Evolutionary conservation across 2,329 filamentous ascomycete species (phyloP), one percentile per base, ranked within the genome.

Genomic region (Penicillium sp.): DNA sequence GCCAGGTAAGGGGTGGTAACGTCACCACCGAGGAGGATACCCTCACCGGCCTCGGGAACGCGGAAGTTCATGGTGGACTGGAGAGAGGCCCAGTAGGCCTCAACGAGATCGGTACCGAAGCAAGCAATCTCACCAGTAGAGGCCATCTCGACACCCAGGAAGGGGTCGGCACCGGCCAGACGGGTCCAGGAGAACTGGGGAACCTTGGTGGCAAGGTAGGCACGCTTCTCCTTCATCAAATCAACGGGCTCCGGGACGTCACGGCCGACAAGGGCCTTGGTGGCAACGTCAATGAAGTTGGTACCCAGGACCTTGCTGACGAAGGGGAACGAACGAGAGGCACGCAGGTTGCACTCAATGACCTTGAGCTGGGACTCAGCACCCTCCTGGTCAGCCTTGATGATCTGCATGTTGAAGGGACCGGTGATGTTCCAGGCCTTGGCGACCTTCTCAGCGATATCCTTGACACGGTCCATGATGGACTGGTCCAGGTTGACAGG

Each of bases 321-420:
- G 76, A 97, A 97, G 71, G 94, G 93, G 87, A 97, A 97, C 1
- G 93, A 97, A 60, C 93, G 92, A 57, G 93, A 97, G 54, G 93
- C 94, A 74, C 93, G 93, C 59, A 97, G 86, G 77, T 97, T 97
- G 81, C 93, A 97, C 79, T 97, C 93, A 61, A 97, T 97, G 69
- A 97, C 93, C 82, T 97, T 97, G 63, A 97, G 85, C 26, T 84
- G 81, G 31, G 89, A 85, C 69, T 88, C 84, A 53, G 87, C 88
- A 55, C 89, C 89, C 56, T 90, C 86, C 29, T 89, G 81, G 12
- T 90, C 82, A 33, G 89, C 91, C 81, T 96, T 96, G 84, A 99
- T 97, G 77, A 99, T 96, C 74, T 99, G 94, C 93, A 99, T 97
- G 84, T 99, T 99, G 86, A 97, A 99, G 56, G 94, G 94, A 53